phyloP scores from a whole-genome alignment of 768 basidiomycete species.

The Mycena venus region DNA sequence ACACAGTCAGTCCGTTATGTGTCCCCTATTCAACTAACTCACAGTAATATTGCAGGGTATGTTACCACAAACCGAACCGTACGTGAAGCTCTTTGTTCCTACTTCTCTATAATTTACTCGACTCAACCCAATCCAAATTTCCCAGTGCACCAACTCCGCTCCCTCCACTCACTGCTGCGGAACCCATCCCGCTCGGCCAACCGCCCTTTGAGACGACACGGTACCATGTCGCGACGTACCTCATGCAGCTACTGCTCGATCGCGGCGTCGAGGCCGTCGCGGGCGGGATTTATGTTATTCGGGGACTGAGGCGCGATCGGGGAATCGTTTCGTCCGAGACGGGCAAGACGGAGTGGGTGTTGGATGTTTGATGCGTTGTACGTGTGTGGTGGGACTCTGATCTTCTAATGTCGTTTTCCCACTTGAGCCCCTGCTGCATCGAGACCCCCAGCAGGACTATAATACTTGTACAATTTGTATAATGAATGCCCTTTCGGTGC shows the following conservation, averaged over 20 bases:
- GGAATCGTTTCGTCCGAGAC: neutral
- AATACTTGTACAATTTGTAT: too few relatives aligned
- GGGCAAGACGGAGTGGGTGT: conserved; percentile 15
- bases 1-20: neutral
- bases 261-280: neutral
- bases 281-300: neutral
- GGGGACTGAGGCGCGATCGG: conserved; percentile 3
- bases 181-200: conserved; percentile 4
- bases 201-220: conserved; percentile 26
- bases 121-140: neutral
- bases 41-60: neutral
- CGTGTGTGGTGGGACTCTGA: too few relatives aligned
- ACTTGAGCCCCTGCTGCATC: too few relatives aligned
- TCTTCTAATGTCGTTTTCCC: too few relatives aligned
- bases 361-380: conserved; percentile 12
- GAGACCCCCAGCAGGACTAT: too few relatives aligned
- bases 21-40: neutral
- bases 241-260: conserved; percentile 11
- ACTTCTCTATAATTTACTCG: too few relatives aligned
- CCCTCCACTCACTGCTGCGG: neutral
- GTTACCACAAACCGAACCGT: conserved; percentile 16
- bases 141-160: neutral
- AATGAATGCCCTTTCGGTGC: too few relatives aligned
- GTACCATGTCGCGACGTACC: conserved; percentile 13
- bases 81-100: neutral